Base-by-base conservation (phyloP, 176 grass and related monocot species). In the Alloteropsis semialata region DNA sequence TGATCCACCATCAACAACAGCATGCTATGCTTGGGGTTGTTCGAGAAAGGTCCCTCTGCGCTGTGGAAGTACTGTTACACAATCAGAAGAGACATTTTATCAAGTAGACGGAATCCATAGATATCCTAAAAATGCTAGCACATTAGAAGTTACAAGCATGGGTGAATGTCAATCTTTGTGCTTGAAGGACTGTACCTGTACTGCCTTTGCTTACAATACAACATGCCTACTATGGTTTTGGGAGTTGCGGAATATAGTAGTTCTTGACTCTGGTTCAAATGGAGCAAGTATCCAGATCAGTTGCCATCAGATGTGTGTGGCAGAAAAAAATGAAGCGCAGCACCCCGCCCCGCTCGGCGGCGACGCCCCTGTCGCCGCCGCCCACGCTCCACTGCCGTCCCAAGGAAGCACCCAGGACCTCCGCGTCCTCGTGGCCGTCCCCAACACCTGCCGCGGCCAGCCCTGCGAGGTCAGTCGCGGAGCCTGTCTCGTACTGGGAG, bases 181-280 rank as follows among this genome's bases (percentile, higher is more conserved):
- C 49, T 49, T 8, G 13, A 72, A 33, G 2, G 60, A 89, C 6
- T 89, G 81, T 65, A 33, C 50, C 3, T 80, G 87, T 36, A 43
- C 17, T 55, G 44, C 87, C 11, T 89, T 74, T 72, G 33, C 81
- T 63, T 88, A 65, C 75, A 53, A 65, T 44, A 10, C 15, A 29
- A 21, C 18, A 13, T 80, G 71, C 34, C 10, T 65, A 30, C 5
- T 77, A 4, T 85, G 82, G 76, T 77, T 33, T 4, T 17, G 8
- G 33, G 76, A 67, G 12, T 21, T 81, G 30, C 1, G 10, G 45
- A 71, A 72, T 2, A 68, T n/a, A 5, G 14, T 49, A 8, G 4
- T 75, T 16, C 4, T 12, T 73, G n/a, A 21, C 12, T n/a, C 24
- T 79, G 53, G 5, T 62, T 8, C 4, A 1, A 27, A 10, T 57